Evolutionary conservation across 139 green algal species (phyloP).

Genomic region (Chlamydomonas sp.): DNA sequence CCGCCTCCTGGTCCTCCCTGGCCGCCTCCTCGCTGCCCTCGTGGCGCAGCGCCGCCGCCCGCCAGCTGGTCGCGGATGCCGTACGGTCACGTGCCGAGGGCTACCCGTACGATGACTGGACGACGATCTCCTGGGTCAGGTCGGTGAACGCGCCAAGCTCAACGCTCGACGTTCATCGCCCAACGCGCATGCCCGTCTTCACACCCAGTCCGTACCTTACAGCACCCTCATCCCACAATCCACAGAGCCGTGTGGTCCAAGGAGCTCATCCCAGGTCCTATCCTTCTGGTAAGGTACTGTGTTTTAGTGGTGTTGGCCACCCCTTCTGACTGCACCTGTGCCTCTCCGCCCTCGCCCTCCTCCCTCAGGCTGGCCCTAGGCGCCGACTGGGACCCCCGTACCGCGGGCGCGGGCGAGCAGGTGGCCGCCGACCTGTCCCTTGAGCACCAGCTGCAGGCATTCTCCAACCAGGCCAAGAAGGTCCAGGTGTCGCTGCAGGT

Average conservation of each 20-base stretch:
- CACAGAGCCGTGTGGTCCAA: too few relatives aligned
- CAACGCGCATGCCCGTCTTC: too few relatives aligned
- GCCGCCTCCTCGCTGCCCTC: too few relatives aligned
- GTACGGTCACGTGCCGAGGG: background rate
- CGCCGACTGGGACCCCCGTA: constrained; percentile 14
- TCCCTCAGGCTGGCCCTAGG: constrained; percentile 32
- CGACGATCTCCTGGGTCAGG: constrained; percentile 46
- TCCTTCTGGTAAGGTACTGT: background rate
- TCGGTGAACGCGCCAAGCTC: background rate
- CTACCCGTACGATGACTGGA: constrained; percentile 30
- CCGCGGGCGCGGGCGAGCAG: background rate
- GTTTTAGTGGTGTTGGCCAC: background rate
- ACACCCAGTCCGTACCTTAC: too few relatives aligned
- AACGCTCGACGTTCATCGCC: too few relatives aligned
- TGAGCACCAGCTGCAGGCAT: background rate
- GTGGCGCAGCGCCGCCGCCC: constrained; percentile 20
- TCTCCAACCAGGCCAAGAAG: background rate
- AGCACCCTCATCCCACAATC: too few relatives aligned
- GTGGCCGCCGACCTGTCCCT: background rate
- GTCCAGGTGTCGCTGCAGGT: background rate
- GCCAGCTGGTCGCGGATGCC: constrained; percentile 38
- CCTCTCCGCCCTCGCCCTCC: background rate
- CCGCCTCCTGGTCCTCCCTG: background rate
- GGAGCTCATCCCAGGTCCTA: background rate
- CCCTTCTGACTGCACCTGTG: background rate